Base-by-base conservation (phyloP, 495 filamentous ascomycete species). In the Neurospora sublineolata region DNA sequence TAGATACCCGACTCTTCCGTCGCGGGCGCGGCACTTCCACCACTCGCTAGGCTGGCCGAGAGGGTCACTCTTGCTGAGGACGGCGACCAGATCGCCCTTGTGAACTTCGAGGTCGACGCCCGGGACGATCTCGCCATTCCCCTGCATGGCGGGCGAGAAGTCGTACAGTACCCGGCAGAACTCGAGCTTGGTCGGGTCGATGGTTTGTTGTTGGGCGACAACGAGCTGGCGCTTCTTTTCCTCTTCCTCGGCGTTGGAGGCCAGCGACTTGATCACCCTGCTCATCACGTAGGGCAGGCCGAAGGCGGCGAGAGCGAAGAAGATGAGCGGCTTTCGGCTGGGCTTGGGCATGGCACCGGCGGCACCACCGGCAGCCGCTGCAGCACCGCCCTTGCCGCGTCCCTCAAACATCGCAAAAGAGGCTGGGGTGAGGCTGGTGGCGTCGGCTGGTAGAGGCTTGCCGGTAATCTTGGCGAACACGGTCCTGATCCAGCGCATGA, bases 131-230 rank as follows among this genome's bases (percentile, higher is more conserved):
- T 83, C 85, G 71, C 87, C 89, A 70, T 78, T 76, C 58, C 80
- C 79, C 72, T 87, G 84, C 18, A 85, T 83, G 75, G 92, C 87
- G 3, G 94, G 95, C 0, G 90, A 89, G 82, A 97, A 99, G 82
- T 98, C 95, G 83, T 96, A 98, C 18, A 95, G 82, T 9, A 94
- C 90, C 64, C 94, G 91, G 83, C 94, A 98, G 85, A 98, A 99
- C 78, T 97, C 93, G 70, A 98, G 87, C 79, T 97, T 94, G 70
- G 85, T 87, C 1, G 94, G 93, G 78, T 98, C 95, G 64, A 97
- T 80, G 2, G 87, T 82, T 60, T 85, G 82, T 68, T 80, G 82
- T 37, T 79, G 70, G 37, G 71, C 71, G 37, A 82, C 74, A 79
- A 86, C 80, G 79, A 83, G 82, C 79, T 88, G 82, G 8, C 89